Evolutionary conservation across 2,329 filamentous ascomycete genomes (phyloP).

Genomic region (Hypoxylon sp.): DNA sequence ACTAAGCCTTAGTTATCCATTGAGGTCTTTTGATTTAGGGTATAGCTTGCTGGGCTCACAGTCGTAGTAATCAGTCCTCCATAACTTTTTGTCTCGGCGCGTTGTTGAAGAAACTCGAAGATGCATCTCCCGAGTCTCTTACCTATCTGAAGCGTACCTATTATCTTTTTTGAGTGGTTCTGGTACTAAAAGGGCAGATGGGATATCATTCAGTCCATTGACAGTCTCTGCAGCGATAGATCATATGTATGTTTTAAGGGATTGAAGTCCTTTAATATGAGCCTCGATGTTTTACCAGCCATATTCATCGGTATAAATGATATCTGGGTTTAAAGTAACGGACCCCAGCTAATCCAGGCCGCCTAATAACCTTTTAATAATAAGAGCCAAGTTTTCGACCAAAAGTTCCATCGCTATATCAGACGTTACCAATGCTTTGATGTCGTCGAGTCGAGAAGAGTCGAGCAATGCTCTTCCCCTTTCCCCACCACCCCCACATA

Average conservation of each 20-base stretch:
- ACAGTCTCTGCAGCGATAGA: slow-evolving; percentile 54
- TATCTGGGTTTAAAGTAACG: not conserved
- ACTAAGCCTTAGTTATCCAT: slow-evolving; percentile 39
- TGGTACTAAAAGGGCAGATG: slow-evolving; percentile 58
- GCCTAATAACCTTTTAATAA: not conserved
- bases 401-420: slow-evolving; percentile 3
- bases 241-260: too few relatives aligned
- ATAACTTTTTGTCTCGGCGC: too few relatives aligned
- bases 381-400: not conserved
- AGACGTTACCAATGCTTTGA: slow-evolving; percentile 1
- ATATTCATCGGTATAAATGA: too few relatives aligned
- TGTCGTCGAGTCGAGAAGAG: slow-evolving; percentile 22
- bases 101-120: slow-evolving; percentile 72
- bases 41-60: slow-evolving; percentile 54
- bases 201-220: slow-evolving; percentile 70
- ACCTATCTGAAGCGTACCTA: slow-evolving; percentile 50
- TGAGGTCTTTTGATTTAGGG: slow-evolving; percentile 1
- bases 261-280: too few relatives aligned
- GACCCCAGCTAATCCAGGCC: not conserved
- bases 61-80: slow-evolving; percentile 76
- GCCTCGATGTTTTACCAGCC: too few relatives aligned
- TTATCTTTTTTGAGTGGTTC: slow-evolving; percentile 35
- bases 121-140: slow-evolving; percentile 67
- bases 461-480: not conserved
- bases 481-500: slow-evolving; percentile 14